A percentile compares a stretch with the other conserved stretches of the same genome.
Evolutionary conservation across 441 rosid genomes (phyloP).

Genomic region (Adansonia rubrostipa): DNA sequence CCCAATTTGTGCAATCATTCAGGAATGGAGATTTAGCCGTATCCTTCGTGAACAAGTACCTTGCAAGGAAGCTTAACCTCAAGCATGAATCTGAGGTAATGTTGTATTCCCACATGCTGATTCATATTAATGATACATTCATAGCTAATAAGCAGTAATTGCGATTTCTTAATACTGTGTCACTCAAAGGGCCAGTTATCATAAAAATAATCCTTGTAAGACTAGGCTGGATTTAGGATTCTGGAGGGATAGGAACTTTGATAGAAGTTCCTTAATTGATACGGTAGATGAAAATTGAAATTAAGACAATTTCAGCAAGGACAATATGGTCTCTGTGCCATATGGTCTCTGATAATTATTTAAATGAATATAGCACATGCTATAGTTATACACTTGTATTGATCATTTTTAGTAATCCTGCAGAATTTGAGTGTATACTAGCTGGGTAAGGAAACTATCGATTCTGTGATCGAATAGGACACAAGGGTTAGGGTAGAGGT

Average conservation of each 20-base stretch:
- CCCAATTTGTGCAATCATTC: constrained; percentile 11
- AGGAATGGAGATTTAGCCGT: constrained; percentile 26
- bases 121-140: background rate
- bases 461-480: background rate
- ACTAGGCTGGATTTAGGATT: too few species aligned
- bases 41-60: constrained; percentile 27
- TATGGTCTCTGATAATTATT: background rate
- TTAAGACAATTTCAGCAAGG: too few species aligned
- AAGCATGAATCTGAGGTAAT: constrained; percentile 30
- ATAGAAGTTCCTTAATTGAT: too few species aligned
- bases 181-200: background rate
- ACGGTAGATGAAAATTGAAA: too few species aligned
- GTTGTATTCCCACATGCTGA: background rate
- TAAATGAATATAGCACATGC: background rate
- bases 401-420: background rate
- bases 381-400: background rate
- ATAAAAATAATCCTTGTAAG: too few species aligned
- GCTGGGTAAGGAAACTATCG: background rate
- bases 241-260: too few species aligned
- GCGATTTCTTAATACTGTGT: background rate
- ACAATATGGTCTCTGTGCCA: too few species aligned
- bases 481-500: background rate
- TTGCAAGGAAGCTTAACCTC: constrained; percentile 29
- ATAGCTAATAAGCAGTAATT: background rate
- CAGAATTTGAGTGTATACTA: background rate